phyloP scores from a whole-genome alignment of 495 filamentous ascomycete genomes.

The Penicillium antarcticum region DNA sequence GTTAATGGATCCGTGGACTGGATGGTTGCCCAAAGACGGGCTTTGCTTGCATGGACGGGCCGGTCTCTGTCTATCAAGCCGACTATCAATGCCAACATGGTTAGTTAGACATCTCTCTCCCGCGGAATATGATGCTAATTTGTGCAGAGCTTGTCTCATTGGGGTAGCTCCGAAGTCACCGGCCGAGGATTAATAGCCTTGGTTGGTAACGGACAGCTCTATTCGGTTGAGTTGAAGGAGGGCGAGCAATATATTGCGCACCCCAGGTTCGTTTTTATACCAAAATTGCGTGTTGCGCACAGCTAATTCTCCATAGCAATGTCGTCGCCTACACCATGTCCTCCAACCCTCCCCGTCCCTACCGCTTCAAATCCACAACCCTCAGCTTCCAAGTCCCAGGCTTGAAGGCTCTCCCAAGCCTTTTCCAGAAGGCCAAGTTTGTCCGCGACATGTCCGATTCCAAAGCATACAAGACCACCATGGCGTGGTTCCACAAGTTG shows the following conservation, averaged over 20 bases:
- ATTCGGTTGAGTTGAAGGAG: constrained; percentile 70
- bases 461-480: constrained; percentile 63
- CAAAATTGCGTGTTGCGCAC: neutral
- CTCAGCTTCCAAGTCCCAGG: constrained; percentile 77
- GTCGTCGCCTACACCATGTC: constrained; percentile 84
- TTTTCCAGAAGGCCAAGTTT: constrained; percentile 64
- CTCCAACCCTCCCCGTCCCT: constrained; percentile 69
- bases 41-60: constrained; percentile 94
- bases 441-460: constrained; percentile 66
- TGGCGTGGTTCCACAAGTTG: constrained; percentile 56
- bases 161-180: constrained; percentile 84
- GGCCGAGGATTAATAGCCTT: constrained; percentile 85
- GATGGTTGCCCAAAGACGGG: constrained; percentile 82
- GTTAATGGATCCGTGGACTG: constrained; percentile 95
- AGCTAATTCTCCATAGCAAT: constrained; percentile 50
- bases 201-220: constrained; percentile 79
- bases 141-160: constrained; percentile 70
- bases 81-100: constrained; percentile 68
- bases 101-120: constrained; percentile 24
- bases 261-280: constrained; percentile 50
- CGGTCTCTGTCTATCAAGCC: constrained; percentile 75
- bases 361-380: constrained; percentile 75
- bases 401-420: constrained; percentile 46
- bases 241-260: constrained; percentile 88
- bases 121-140: constrained; percentile 34